phyloP scores from a whole-genome alignment of 2,329 filamentous ascomycete species.

The Exophiala dermatitidis region DNA sequence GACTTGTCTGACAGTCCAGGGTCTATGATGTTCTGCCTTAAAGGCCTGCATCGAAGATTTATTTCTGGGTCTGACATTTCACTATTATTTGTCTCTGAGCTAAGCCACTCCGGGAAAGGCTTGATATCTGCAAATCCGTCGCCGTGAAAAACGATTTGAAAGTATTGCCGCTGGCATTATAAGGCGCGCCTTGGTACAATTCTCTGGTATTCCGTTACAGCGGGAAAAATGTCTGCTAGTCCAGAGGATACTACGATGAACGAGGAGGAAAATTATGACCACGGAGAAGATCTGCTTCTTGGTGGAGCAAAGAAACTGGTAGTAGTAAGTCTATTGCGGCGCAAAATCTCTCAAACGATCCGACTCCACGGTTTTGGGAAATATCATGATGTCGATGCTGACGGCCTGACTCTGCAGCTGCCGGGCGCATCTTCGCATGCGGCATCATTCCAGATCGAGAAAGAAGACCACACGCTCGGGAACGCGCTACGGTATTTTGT shows the following conservation, averaged over 20 bases:
- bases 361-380: not conserved
- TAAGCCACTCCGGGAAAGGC: not conserved
- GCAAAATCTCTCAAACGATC: not conserved
- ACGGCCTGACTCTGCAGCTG: constrained; percentile 48
- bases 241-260: constrained; percentile 1
- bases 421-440: constrained; percentile 77
- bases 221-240: constrained; percentile 8
- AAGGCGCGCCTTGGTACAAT: not conserved
- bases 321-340: constrained; percentile 15
- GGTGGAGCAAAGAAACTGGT: constrained; percentile 23
- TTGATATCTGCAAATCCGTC: not conserved
- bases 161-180: not conserved
- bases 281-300: constrained; percentile 18
- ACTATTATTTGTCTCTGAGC: not conserved
- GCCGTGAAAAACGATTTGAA: not conserved
- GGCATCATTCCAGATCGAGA: constrained; percentile 88
- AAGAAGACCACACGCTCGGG: constrained; percentile 90
- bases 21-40: no score
- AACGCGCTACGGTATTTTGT: constrained; percentile 92
- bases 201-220: not conserved
- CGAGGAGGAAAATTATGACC: constrained; percentile 12
- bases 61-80: not conserved
- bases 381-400: not conserved
- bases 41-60: not conserved
- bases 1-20: no score